Evolutionary conservation across 176 grass and related monocot species (phyloP).

Genomic region (Thinopyrum elongatum): DNA sequence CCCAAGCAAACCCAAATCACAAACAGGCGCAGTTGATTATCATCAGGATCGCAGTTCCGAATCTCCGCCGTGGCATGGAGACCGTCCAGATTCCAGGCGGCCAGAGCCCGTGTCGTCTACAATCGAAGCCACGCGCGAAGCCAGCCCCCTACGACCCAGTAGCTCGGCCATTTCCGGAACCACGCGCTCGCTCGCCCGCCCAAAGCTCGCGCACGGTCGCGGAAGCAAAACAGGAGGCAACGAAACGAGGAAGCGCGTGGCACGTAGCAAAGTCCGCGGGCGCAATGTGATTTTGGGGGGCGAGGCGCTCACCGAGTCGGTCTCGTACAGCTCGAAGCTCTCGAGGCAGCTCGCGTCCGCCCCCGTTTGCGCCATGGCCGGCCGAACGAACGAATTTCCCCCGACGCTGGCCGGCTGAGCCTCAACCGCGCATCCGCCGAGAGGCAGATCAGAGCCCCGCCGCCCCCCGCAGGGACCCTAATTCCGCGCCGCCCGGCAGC

Average conservation of each 20-base stretch:
- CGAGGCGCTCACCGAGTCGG: slow-evolving; percentile 48
- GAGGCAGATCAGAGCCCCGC: slow-evolving; percentile 40
- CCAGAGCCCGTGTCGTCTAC: not conserved
- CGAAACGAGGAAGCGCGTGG: not conserved
- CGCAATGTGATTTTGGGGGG: slow-evolving; percentile 33
- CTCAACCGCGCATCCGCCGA: slow-evolving; percentile 23
- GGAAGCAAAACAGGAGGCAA: not conserved
- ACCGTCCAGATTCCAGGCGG: slow-evolving; percentile 11
- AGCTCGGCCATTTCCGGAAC: not conserved
- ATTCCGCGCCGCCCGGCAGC: slow-evolving; percentile 39
- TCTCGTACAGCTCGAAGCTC: slow-evolving; percentile 60
- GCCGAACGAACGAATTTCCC: not conserved
- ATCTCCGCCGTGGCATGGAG: not conserved
- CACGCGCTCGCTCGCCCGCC: not conserved
- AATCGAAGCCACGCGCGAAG: not conserved
- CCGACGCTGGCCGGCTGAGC: slow-evolving; percentile 20
- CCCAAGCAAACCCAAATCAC: not conserved
- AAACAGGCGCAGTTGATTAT: not conserved
- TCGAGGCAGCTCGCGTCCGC: slow-evolving; percentile 20
- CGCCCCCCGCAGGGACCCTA: slow-evolving; percentile 42
- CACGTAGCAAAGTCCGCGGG: not conserved
- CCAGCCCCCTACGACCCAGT: not conserved
- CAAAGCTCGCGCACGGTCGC: not conserved
- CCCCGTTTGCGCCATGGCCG: slow-evolving; percentile 30
- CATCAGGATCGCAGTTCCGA: not conserved